Evolutionary conservation across 306 rosid species (phyloP).

Genomic region (Quillaja saponaria): DNA sequence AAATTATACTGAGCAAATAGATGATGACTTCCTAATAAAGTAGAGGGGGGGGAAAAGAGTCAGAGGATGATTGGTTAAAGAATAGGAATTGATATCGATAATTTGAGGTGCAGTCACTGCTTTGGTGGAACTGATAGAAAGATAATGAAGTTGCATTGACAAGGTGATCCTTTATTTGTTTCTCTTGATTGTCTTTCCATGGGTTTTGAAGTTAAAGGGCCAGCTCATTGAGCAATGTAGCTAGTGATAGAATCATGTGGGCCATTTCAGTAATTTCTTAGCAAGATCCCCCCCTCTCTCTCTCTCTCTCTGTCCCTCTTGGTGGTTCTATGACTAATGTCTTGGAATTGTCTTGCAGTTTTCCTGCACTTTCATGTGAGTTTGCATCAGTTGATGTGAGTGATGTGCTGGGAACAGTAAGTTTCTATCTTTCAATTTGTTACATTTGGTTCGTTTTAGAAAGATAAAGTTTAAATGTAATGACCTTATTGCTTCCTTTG

Average conservation of each 20-base stretch:
- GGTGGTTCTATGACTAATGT: conserved; percentile 29
- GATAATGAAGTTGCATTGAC: too few relatives aligned
- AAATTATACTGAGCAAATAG: too few relatives aligned
- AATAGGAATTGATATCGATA: too few relatives aligned
- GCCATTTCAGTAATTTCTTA: too few relatives aligned
- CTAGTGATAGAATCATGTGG: neutral
- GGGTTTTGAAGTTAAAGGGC: neutral
- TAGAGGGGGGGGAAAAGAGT: too few relatives aligned
- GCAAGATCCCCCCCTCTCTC: too few relatives aligned
- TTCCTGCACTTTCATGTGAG: conserved; percentile 93
- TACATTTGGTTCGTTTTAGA: conserved; percentile 20
- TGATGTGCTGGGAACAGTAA: conserved; percentile 96
- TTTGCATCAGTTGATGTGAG: conserved; percentile 91
- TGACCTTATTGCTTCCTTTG: neutral
- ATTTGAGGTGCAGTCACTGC: too few relatives aligned
- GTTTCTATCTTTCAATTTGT: conserved; percentile 46
- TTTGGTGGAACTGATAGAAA: too few relatives aligned
- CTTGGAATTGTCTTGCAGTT: conserved; percentile 56
- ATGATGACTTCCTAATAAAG: too few relatives aligned
- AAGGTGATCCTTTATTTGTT: neutral
- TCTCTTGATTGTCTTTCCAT: neutral
- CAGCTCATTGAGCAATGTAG: neutral
- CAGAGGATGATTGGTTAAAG: too few relatives aligned
- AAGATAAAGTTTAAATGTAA: too few relatives aligned
- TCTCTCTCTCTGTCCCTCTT: conserved; percentile 1